Evolutionary conservation across 2,329 filamentous ascomycete genomes (phyloP), one percentile per base, ranked within the genome.

Genomic region (Gaeumannomyces tritici): DNA sequence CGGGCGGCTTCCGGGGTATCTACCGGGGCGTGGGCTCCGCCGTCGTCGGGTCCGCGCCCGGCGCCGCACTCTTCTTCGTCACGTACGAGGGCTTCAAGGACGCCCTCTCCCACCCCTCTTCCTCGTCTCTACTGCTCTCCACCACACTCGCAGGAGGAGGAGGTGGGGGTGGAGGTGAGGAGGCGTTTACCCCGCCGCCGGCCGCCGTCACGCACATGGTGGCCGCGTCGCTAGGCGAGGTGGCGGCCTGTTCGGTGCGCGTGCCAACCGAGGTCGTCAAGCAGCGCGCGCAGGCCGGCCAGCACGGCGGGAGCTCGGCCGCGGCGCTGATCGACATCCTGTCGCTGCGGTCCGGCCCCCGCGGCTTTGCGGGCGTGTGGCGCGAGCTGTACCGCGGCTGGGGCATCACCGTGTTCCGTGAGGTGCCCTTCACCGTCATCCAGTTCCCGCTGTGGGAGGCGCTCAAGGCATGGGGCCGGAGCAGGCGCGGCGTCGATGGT

Each of bases 241-340:
- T 98, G 2, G 91, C 93, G 3, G 96, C 95, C 0, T 99, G 95
- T 75, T 87, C 92, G 1, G 87, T 99, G 8, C 82, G 95, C 62
- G 95, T 99, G 26, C 95, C 95, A 11, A 98, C 93, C 0, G 95
- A 99, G 73, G 95, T 99, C 5, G 84, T 99, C 70, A 99, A 99
- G 83, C 95, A 98, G 80, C 84, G 96, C 64, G 93, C 95, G 24
- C 95, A 99, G 76, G 95, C 95, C 0, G 86, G 87, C 7, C 87
- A 93, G 70, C 88, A 93, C 75, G 86, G 90, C 6, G 87, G 84
- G 7, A 13, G 54, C 31, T 89, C 86, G 15, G 73, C 85, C 21
- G 77, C 80, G 0, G 88, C 91, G 1, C 79, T 97, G 62, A 79
- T 77, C 62, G 85, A 87, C 64, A 96, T 97, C 61, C 75, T 91